Evolutionary conservation across 2,329 filamentous ascomycete genomes (phyloP).

Genomic region (Exophiala sideris): DNA sequence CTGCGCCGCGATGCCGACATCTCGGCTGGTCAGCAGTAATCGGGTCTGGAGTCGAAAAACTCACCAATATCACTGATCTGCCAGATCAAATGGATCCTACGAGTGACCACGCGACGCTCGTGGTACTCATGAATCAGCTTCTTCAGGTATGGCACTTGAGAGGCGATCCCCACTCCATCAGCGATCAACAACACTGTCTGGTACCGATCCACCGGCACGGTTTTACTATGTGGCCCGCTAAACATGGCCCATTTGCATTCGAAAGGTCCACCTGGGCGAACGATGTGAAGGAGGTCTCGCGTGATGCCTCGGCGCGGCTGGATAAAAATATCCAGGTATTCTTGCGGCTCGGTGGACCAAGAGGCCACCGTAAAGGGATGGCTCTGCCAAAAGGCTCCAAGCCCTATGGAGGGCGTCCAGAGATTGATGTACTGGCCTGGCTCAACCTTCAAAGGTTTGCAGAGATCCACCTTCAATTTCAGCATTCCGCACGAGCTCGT

Average conservation of each 20-base stretch:
- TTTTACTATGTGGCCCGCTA: slow-evolving; percentile 34
- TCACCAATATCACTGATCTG: slow-evolving; percentile 28
- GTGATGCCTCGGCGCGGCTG: slow-evolving; percentile 32
- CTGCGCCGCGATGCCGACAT: background rate
- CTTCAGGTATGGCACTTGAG: slow-evolving; percentile 35
- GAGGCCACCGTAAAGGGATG: slow-evolving; percentile 31
- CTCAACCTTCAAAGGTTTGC: slow-evolving; percentile 8
- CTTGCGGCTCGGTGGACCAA: slow-evolving; percentile 28
- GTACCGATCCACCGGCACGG: slow-evolving; percentile 30
- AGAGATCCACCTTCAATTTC: slow-evolving; percentile 6
- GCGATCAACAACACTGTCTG: slow-evolving; percentile 35
- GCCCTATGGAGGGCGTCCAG: slow-evolving; percentile 22
- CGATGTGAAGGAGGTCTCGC: slow-evolving; percentile 26
- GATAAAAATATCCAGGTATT: slow-evolving; percentile 34
- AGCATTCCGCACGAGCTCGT: background rate
- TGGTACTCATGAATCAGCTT: slow-evolving; percentile 38
- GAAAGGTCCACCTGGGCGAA: background rate
- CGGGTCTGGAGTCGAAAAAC: no score
- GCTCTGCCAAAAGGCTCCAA: slow-evolving; percentile 20
- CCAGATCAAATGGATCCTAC: slow-evolving; percentile 37
- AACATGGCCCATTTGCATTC: slow-evolving; percentile 30
- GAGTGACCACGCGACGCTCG: slow-evolving; percentile 28
- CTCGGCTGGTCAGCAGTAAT: background rate
- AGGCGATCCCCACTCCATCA: slow-evolving; percentile 34
- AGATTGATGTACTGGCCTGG: slow-evolving; percentile 24